Conservation (phyloP, 1,284 basidiomycete genomes). For the Megacollybia platyphylla region DNA sequence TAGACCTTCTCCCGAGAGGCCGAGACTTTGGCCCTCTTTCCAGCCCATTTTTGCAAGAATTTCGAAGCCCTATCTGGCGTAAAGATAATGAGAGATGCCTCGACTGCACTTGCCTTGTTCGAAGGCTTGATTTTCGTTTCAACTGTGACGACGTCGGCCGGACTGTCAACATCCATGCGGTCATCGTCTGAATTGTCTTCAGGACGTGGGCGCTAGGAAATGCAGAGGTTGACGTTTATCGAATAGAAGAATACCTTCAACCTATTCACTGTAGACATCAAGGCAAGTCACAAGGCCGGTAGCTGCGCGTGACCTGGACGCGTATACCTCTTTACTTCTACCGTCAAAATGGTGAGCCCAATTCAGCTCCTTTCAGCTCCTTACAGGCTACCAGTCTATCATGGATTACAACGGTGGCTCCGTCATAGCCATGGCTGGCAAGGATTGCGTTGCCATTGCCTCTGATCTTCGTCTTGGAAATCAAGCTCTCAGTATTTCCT, state of each 20-base stretch:
- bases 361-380: slow-evolving; percentile 6
- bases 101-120: slow-evolving; percentile 36
- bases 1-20: slow-evolving; percentile 62
- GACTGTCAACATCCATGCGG: slow-evolving; percentile 39
- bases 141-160: slow-evolving; percentile 57
- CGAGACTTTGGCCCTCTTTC: slow-evolving; percentile 65
- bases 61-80: slow-evolving; percentile 30
- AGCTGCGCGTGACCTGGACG: slow-evolving; percentile 13
- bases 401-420: slow-evolving; percentile 93
- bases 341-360: slow-evolving; percentile 6
- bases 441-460: slow-evolving; percentile 98
- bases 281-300: slow-evolving; percentile 7
- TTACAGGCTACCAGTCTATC: slow-evolving; percentile 45
- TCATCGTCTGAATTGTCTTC: slow-evolving; percentile 44
- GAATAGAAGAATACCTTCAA: slow-evolving; percentile 59
- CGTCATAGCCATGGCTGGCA: slow-evolving; percentile 97
- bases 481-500: slow-evolving; percentile 80
- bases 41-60: slow-evolving; percentile 73
- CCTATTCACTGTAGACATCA: slow-evolving; percentile 37
- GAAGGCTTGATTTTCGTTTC: slow-evolving; percentile 64
- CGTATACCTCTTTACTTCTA: slow-evolving; percentile 10
- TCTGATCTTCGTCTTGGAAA: slow-evolving; percentile 90
- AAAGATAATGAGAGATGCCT: no score
- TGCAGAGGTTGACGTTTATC: slow-evolving; percentile 25
- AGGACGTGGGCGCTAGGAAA: slow-evolving; percentile 49